Evolutionary conservation across 441 rosid species (phyloP).

Genomic region (Bocquillonia castaneifolia): DNA sequence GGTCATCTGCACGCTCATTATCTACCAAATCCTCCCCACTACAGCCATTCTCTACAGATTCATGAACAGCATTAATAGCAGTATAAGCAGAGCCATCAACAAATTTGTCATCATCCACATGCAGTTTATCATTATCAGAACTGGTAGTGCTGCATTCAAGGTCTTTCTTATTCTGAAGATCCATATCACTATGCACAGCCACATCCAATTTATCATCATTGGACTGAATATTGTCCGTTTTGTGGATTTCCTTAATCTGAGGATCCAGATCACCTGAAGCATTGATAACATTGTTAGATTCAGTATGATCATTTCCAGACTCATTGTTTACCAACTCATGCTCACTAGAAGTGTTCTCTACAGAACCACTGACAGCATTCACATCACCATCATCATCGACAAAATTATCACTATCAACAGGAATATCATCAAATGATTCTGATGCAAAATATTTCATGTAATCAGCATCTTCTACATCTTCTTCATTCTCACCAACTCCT

Average conservation of each 20-base stretch:
- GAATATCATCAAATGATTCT: neutral
- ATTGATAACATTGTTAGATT: neutral
- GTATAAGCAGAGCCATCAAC: neutral
- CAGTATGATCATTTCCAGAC: neutral
- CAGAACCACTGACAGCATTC: neutral
- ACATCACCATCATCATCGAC: neutral
- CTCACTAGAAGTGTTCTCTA: neutral
- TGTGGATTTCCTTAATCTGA: no score
- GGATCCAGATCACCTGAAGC: neutral
- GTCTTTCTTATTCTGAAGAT: neutral
- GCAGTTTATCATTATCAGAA: neutral
- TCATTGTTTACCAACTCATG: neutral
- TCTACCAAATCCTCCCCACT: neutral
- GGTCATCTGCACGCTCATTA: neutral
- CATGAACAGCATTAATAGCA: neutral
- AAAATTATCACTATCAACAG: neutral
- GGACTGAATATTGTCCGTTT: no score
- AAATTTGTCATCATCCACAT: neutral
- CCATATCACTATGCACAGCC: no score
- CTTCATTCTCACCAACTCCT: neutral
- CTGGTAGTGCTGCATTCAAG: neutral
- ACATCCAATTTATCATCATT: no score
- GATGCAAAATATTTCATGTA: neutral
- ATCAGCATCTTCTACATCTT: neutral
- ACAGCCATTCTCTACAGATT: neutral